These are phyloP conservation scores for Cucurbitaria berberidis DNA, from an alignment of 2,329 filamentous ascomycete species.

Conservation along the genomic window DNA sequence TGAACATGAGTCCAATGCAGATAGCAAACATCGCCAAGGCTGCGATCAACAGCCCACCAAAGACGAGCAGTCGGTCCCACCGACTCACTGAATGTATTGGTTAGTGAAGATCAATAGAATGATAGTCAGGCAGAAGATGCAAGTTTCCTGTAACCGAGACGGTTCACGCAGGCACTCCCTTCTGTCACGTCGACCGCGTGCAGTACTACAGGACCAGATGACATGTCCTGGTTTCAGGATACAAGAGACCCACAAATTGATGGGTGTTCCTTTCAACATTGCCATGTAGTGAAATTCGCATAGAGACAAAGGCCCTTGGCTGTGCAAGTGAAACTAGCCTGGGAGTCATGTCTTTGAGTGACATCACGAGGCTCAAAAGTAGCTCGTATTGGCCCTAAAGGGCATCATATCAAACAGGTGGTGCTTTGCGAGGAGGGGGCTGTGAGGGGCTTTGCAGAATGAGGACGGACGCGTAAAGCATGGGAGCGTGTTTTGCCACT, in stretches of 20 bases:
- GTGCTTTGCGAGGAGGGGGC: constrained; percentile 19
- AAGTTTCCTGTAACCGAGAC: constrained; percentile 46
- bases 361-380: constrained; percentile 34
- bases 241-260: constrained; percentile 9
- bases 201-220: constrained; percentile 36
- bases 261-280: constrained; percentile 27
- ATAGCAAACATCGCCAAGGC: constrained; percentile 88
- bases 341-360: constrained; percentile 27
- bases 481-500: constrained; percentile 23
- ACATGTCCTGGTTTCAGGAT: constrained; percentile 20
- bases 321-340: constrained; percentile 36
- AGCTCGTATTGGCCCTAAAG: neutral
- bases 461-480: constrained; percentile 11
- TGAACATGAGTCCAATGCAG: constrained; percentile 87
- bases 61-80: constrained; percentile 95
- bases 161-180: constrained; percentile 53
- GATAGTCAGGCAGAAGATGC: constrained; percentile 40
- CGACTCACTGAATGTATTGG: constrained; percentile 74
- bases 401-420: constrained; percentile 4
- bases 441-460: constrained; percentile 3
- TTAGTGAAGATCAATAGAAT: constrained; percentile 39
- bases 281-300: constrained; percentile 23
- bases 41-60: constrained; percentile 58
- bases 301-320: constrained; percentile 16
- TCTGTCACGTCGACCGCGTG: constrained; percentile 41